Evolutionary conservation across 176 grass and related monocot species (phyloP).

Genomic region (Saccharum spontaneum): DNA sequence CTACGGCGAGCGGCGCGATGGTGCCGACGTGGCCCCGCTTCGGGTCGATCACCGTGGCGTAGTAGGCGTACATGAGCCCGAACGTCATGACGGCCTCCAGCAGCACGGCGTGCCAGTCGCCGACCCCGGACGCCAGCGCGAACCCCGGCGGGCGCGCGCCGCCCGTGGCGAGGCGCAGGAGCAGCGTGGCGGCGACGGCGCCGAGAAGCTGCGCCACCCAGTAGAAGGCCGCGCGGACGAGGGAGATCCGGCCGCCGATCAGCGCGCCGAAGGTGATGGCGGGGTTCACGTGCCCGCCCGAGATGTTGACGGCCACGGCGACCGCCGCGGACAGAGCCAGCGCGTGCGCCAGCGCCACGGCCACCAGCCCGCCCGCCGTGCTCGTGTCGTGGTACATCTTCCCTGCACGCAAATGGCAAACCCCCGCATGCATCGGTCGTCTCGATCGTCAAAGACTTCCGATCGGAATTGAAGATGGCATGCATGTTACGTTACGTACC

Average conservation of each 20-base stretch:
- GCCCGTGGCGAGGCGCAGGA: constrained; percentile 71
- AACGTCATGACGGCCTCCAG: constrained; percentile 88
- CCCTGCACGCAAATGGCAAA: constrained; percentile 32
- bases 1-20: constrained; percentile 75
- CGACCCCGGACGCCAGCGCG: constrained; percentile 64
- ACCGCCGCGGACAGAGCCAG: constrained; percentile 63
- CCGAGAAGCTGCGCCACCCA: constrained; percentile 85
- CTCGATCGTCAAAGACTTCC: background rate
- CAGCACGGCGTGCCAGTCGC: constrained; percentile 79
- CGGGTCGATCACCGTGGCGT: constrained; percentile 79
- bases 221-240: constrained; percentile 68
- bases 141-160: constrained; percentile 72
- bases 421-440: too few relatives aligned
- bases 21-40: constrained; percentile 71
- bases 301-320: constrained; percentile 69
- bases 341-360: constrained; percentile 73
- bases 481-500: constrained; percentile 23
- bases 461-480: background rate
- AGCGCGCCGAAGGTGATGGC: constrained; percentile 84
- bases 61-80: constrained; percentile 84
- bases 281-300: constrained; percentile 92
- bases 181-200: constrained; percentile 61
- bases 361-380: constrained; percentile 64
- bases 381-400: constrained; percentile 76
- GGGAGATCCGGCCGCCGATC: constrained; percentile 65